These are phyloP conservation scores for Pulveroboletus frians DNA, from an alignment of 768 basidiomycete genomes.

Conservation along the genomic window DNA sequence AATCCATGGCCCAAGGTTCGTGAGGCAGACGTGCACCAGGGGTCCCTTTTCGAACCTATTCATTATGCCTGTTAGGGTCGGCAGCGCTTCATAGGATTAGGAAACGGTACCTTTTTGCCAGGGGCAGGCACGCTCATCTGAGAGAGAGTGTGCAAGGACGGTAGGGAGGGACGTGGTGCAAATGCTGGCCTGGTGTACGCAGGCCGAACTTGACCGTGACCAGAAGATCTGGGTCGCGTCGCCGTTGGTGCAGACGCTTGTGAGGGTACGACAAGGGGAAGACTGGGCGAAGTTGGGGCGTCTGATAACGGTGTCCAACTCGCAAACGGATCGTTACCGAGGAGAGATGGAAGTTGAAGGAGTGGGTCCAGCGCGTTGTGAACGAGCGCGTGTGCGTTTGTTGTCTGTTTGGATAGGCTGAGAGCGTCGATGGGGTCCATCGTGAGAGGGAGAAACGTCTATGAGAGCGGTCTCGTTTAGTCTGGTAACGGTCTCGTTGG, in stretches of 20 bases:
- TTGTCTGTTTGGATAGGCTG: slow-evolving; percentile 1
- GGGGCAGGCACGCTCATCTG: slow-evolving; percentile 33
- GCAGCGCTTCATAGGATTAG: background rate
- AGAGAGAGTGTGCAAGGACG: slow-evolving; percentile 37
- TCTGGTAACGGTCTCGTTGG: too few relatives aligned
- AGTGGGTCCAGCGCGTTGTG: too few relatives aligned
- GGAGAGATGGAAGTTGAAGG: slow-evolving; percentile 25
- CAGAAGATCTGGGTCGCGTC: slow-evolving; percentile 31
- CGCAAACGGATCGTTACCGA: slow-evolving; percentile 75
- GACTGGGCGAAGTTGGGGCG: background rate
- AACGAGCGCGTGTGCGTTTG: too few relatives aligned
- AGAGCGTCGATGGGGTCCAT: background rate
- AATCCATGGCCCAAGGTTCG: slow-evolving; percentile 37
- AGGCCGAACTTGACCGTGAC: slow-evolving; percentile 33
- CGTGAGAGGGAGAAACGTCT: background rate
- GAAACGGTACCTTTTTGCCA: slow-evolving; percentile 31
- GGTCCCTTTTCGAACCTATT: slow-evolving; percentile 37
- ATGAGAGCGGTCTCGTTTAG: background rate
- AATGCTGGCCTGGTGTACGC: slow-evolving; percentile 42
- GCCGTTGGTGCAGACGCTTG: slow-evolving; percentile 4
- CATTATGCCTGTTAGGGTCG: background rate
- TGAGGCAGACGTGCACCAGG: slow-evolving; percentile 40
- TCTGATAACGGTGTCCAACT: slow-evolving; percentile 33
- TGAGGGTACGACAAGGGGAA: slow-evolving; percentile 12
- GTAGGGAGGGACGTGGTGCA: slow-evolving; percentile 37